Evolutionary conservation across 345 rosid species (phyloP).

Genomic region (Lenwebbia sp.): DNA sequence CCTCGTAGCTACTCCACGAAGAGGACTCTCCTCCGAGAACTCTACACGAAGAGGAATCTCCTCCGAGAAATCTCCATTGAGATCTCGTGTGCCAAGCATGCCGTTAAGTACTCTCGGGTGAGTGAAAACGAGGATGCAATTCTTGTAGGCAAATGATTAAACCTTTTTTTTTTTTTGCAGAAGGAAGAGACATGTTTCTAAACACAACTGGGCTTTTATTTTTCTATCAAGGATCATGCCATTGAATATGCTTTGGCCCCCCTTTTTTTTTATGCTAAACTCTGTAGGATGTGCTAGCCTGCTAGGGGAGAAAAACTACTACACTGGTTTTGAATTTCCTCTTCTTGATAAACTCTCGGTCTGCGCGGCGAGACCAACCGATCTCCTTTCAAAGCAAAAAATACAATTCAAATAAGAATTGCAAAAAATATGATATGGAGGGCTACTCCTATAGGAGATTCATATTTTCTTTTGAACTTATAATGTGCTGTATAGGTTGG

Average conservation of each 20-base stretch:
- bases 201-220: neutral
- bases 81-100: too few relatives aligned
- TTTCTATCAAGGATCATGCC: neutral
- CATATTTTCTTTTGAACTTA: too few relatives aligned
- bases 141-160: neutral
- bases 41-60: too few relatives aligned
- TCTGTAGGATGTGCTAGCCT: neutral
- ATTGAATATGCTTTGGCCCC: neutral
- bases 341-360: neutral
- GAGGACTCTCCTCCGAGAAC: too few relatives aligned
- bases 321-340: neutral
- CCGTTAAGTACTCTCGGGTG: too few relatives aligned
- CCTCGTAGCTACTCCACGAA: slow-evolving; percentile 16
- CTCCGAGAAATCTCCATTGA: too few relatives aligned
- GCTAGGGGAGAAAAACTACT: neutral
- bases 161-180: neutral
- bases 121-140: neutral
- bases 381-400: neutral
- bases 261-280: neutral
- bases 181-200: too few relatives aligned
- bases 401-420: neutral
- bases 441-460: too few relatives aligned
- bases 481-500: too few relatives aligned
- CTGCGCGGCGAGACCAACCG: neutral
- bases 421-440: neutral